A percentile compares a stretch with the other conserved stretches of the same genome.
Evolutionary conservation across 352 stramenopile genomes (phyloP).

Genomic region (Phytopythium delawarense): DNA sequence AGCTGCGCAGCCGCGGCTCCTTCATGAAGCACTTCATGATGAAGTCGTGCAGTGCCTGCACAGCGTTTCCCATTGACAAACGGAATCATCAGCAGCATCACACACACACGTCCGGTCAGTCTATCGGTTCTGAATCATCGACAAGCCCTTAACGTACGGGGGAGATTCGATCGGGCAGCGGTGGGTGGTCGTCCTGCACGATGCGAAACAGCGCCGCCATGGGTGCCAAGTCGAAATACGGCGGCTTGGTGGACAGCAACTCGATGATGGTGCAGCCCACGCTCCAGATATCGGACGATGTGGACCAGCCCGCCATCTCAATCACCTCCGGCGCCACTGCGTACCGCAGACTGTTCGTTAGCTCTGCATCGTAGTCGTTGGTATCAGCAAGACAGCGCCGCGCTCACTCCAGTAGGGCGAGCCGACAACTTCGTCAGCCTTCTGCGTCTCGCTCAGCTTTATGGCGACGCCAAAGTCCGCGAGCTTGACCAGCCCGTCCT

Average conservation of each 20-base stretch:
- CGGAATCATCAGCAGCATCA: constrained; percentile 1
- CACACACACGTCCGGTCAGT: neutral
- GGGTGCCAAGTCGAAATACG: constrained; percentile 91
- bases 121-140: neutral
- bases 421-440: constrained; percentile 89
- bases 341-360: neutral
- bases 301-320: constrained; percentile 91
- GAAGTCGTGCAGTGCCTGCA: constrained; percentile 85
- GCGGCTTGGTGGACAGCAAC: constrained; percentile 90
- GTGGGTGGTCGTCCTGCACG: constrained; percentile 91
- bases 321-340: constrained; percentile 95
- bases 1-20: constrained; percentile 76
- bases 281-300: constrained; percentile 93
- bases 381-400: neutral
- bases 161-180: constrained; percentile 86
- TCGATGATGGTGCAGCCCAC: constrained; percentile 95
- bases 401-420: constrained; percentile 93
- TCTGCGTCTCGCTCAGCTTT: constrained; percentile 84
- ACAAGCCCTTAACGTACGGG: constrained; percentile 28
- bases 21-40: constrained; percentile 93
- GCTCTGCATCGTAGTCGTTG: neutral
- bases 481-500: constrained; percentile 90
- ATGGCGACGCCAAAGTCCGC: constrained; percentile 92
- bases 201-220: constrained; percentile 92
- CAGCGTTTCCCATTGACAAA: neutral